Conservation (phyloP, 257 asterid genomes). For the Solanum lycopersicoides region DNA sequence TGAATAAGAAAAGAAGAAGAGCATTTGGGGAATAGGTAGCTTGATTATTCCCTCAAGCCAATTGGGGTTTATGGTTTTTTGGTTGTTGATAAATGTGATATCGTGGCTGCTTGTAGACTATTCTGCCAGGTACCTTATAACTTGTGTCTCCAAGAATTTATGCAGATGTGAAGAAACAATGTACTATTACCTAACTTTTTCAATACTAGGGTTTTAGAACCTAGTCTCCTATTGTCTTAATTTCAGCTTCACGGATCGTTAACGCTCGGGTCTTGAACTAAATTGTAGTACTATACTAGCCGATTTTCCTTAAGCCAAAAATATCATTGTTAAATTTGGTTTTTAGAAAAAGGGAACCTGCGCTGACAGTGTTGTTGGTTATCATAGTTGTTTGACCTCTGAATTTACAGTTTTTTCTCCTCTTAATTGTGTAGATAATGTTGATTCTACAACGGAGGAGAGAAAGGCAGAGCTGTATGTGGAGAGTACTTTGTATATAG, state of each 20-base stretch:
- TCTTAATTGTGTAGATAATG: conserved; percentile 34
- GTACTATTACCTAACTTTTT: background rate
- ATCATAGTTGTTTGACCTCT: background rate
- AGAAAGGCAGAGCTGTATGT: conserved; percentile 72
- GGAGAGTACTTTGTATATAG: conserved; percentile 70
- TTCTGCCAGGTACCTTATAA: background rate
- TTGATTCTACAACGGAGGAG: conserved; percentile 51
- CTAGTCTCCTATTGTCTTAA: background rate
- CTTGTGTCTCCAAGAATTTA: background rate
- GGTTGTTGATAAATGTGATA: background rate
- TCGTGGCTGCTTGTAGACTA: background rate
- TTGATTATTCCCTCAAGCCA: background rate
- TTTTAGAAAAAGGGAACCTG: background rate
- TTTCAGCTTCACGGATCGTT: background rate
- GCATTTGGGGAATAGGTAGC: background rate
- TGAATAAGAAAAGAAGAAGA: background rate
- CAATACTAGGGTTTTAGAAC: background rate
- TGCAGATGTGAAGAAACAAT: background rate
- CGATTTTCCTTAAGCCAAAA: background rate
- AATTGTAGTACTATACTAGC: background rate
- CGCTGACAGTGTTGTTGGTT: background rate
- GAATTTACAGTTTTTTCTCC: background rate
- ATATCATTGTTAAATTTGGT: background rate
- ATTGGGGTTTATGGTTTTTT: background rate
- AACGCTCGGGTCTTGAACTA: background rate